A percentile compares a stretch with the other conserved stretches of the same genome.
These are phyloP conservation scores for Fusarium hostae DNA, from an alignment of 2,329 filamentous ascomycete genomes.

Conservation along the genomic window DNA sequence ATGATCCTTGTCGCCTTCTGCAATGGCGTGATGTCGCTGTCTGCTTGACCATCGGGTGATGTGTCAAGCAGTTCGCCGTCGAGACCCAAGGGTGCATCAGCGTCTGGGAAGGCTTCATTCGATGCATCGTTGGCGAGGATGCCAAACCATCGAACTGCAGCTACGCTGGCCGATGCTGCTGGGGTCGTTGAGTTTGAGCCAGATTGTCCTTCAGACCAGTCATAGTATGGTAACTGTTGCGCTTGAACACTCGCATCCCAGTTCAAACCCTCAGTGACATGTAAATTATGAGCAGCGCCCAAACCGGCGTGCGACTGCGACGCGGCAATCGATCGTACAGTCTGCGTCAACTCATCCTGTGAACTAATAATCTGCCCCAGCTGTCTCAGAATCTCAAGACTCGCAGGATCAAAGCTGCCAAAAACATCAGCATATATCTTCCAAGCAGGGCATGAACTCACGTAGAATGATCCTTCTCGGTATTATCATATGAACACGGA, in stretches of 20 bases:
- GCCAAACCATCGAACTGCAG: conserved; percentile 43
- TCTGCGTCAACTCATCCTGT: conserved; percentile 34
- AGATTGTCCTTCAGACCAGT: conserved; percentile 18
- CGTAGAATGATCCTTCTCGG: conserved; percentile 45
- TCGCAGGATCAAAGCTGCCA: conserved; percentile 51
- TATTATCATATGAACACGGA: conserved; percentile 48
- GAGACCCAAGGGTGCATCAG: neutral
- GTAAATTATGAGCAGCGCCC: neutral
- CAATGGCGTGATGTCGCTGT: conserved; percentile 23
- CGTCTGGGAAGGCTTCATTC: neutral
- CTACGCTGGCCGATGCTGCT: conserved; percentile 38
- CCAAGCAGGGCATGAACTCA: conserved; percentile 1
- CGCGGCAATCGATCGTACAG: conserved; percentile 25
- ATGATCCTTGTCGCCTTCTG: conserved; percentile 35
- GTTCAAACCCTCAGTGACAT: neutral
- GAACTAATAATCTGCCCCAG: conserved; percentile 36
- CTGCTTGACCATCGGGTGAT: neutral
- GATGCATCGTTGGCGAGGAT: conserved; percentile 37
- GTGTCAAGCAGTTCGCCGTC: conserved; percentile 22
- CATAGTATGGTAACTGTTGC: neutral
- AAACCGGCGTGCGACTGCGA: neutral
- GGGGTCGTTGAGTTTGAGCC: conserved; percentile 38
- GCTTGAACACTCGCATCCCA: conserved; percentile 1
- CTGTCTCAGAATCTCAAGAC: conserved; percentile 48
- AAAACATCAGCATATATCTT: neutral